phyloP scores from a whole-genome alignment of 2,329 filamentous ascomycete species.

The Ophiostoma novo-ulmi region DNA sequence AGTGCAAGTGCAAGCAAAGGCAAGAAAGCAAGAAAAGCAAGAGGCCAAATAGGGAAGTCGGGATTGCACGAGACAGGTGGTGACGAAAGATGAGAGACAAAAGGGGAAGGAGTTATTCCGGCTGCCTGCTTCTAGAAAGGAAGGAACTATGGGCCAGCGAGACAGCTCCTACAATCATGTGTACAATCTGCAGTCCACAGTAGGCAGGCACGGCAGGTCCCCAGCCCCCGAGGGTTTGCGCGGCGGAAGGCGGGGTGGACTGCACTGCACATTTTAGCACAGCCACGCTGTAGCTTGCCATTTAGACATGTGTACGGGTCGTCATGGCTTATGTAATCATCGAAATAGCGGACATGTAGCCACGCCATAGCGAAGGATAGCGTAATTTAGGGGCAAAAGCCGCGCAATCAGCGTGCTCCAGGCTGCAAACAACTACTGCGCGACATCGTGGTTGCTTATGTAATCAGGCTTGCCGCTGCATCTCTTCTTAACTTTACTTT shows the following conservation, averaged over 20 bases:
- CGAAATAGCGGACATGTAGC: neutral
- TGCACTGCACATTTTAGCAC: constrained; percentile 16
- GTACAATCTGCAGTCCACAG: neutral
- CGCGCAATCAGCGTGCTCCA: constrained; percentile 4
- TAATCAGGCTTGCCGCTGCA: neutral
- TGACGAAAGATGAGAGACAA: neutral
- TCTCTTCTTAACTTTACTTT: neutral
- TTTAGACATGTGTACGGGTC: neutral
- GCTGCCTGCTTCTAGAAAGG: constrained; percentile 19
- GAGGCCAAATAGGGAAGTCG: neutral
- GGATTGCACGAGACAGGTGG: constrained; percentile 1
- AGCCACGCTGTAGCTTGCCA: constrained; percentile 13
- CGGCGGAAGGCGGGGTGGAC: constrained; percentile 19
- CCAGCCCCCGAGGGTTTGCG: constrained; percentile 12
- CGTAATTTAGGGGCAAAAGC: constrained; percentile 10
- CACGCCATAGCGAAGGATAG: neutral
- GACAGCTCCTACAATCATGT: neutral
- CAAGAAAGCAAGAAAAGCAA: neutral
- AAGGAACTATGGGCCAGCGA: neutral
- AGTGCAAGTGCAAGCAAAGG: neutral
- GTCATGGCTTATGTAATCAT: neutral
- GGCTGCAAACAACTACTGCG: neutral
- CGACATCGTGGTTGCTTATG: neutral
- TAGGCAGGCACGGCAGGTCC: neutral
- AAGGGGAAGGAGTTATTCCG: constrained; percentile 21